phyloP scores from a whole-genome alignment of 2,329 filamentous ascomycete genomes.

The Epicoccum nigrum region DNA sequence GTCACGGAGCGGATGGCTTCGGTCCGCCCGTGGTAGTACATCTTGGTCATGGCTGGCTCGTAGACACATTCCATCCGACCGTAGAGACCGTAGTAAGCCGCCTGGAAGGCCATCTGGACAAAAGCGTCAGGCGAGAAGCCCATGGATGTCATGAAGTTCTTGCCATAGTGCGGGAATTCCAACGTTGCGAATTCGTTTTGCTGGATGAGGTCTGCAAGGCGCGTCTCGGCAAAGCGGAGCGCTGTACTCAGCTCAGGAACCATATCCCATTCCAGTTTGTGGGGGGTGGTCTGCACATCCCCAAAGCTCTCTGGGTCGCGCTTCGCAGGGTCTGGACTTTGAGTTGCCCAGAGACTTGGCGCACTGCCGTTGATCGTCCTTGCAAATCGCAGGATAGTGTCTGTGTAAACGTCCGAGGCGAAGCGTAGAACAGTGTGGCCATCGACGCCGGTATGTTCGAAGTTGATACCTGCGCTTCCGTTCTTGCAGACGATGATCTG shows the following conservation, averaged over 20 bases:
- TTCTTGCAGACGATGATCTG: constrained; percentile 99
- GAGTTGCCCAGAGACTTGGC: constrained; percentile 88
- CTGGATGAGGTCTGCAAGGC: constrained; percentile 90
- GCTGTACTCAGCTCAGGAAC: constrained; percentile 87
- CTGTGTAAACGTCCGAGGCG: constrained; percentile 94
- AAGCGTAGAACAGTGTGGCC: constrained; percentile 96
- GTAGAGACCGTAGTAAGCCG: constrained; percentile 95
- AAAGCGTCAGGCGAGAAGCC: constrained; percentile 97
- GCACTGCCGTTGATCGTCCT: constrained; percentile 94
- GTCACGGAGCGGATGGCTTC: constrained; percentile 91
- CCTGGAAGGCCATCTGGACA: constrained; percentile 98
- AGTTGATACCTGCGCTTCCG: constrained; percentile 97
- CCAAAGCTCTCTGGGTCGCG: constrained; percentile 90
- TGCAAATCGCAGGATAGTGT: constrained; percentile 95
- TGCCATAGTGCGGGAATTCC: constrained; percentile 87
- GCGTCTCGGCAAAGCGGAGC: constrained; percentile 91
- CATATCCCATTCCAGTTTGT: constrained; percentile 99
- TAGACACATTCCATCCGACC: constrained; percentile 94
- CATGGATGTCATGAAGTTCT: constrained; percentile 97
- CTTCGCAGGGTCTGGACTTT: constrained; percentile 90
- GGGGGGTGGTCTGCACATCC: constrained; percentile 89
- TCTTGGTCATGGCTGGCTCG: constrained; percentile 97
- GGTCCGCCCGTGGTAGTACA: constrained; percentile 89
- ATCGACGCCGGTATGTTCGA: constrained; percentile 97
- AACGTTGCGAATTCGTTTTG: constrained; percentile 96